Evolutionary conservation across 192 early-diverging fungal species (phyloP).

Genomic region (Umbelopsis sp.): DNA sequence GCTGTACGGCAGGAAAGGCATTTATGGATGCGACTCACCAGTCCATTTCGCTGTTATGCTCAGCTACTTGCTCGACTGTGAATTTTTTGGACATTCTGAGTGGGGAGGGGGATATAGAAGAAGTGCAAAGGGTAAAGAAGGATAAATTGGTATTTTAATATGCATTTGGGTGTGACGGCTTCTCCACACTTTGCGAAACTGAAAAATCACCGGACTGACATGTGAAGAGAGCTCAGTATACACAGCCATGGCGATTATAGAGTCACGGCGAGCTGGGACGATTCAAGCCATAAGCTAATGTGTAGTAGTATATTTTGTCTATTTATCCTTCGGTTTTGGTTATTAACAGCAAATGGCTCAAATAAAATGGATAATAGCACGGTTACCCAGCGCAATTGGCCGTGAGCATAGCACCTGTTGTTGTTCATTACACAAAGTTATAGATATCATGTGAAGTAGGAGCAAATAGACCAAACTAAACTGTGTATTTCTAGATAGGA

Average conservation of each 20-base stretch:
- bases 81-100: slow-evolving; percentile 31
- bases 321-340: too few relatives aligned
- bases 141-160: slow-evolving; percentile 5
- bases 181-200: neutral
- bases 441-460: neutral
- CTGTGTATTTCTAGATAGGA: too few relatives aligned
- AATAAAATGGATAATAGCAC: too few relatives aligned
- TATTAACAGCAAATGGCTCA: too few relatives aligned
- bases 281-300: too few relatives aligned
- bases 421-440: slow-evolving; percentile 10
- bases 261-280: too few relatives aligned
- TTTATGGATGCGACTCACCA: slow-evolving; percentile 19
- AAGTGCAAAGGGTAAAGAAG: neutral
- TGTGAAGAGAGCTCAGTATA: too few relatives aligned
- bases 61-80: slow-evolving; percentile 44
- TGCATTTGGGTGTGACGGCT: neutral
- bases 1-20: too few relatives aligned
- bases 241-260: too few relatives aligned
- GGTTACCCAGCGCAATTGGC: too few relatives aligned
- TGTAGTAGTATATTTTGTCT: too few relatives aligned
- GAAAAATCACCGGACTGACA: slow-evolving; percentile 4
- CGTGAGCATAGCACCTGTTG: slow-evolving; percentile 6
- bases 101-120: slow-evolving; percentile 7
- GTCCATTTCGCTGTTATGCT: slow-evolving; percentile 40
- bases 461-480: neutral